These are phyloP conservation scores for Beauveria medogensis DNA, from an alignment of 2,329 filamentous ascomycete species.

Conservation along the genomic window DNA sequence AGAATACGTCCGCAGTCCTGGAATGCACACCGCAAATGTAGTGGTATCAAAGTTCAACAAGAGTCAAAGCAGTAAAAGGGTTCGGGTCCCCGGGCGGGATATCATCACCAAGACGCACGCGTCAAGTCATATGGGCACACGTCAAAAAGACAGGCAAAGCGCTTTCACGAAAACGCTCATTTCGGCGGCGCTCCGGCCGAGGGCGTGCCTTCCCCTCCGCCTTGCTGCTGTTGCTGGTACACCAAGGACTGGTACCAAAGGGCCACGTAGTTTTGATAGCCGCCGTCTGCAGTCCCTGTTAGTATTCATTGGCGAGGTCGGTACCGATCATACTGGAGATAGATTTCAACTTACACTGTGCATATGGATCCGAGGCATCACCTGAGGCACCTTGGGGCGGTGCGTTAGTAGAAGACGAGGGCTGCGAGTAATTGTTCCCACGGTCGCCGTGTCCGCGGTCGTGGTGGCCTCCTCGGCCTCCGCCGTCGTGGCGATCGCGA, in stretches of 20 bases:
- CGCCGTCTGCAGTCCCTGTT: constrained; percentile 50
- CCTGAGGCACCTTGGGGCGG: constrained; percentile 36
- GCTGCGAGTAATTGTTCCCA: constrained; percentile 42
- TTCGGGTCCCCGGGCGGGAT: not conserved
- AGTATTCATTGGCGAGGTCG: constrained; percentile 13
- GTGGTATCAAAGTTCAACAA: not conserved
- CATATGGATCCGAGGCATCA: constrained; percentile 61
- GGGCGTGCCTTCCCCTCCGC: constrained; percentile 23
- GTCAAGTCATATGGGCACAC: not conserved
- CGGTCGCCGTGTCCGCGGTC: constrained; percentile 39
- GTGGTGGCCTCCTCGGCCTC: constrained; percentile 18
- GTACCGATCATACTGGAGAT: constrained; percentile 12
- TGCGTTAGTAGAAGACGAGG: constrained; percentile 33
- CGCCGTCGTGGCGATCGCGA: constrained; percentile 29
- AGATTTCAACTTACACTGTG: constrained; percentile 49
- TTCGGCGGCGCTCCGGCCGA: constrained; percentile 23
- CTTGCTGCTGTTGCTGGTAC: constrained; percentile 34
- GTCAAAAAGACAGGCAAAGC: not conserved
- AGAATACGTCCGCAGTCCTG: not conserved
- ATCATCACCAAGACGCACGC: not conserved
- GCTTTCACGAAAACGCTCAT: constrained; percentile 25
- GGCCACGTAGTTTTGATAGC: constrained; percentile 71
- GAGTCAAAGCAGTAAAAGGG: not conserved
- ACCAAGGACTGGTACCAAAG: constrained; percentile 69
- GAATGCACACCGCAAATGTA: not conserved